Conservation (phyloP, 1,284 basidiomycete genomes). For the Ceratobasidium sp. region DNA sequence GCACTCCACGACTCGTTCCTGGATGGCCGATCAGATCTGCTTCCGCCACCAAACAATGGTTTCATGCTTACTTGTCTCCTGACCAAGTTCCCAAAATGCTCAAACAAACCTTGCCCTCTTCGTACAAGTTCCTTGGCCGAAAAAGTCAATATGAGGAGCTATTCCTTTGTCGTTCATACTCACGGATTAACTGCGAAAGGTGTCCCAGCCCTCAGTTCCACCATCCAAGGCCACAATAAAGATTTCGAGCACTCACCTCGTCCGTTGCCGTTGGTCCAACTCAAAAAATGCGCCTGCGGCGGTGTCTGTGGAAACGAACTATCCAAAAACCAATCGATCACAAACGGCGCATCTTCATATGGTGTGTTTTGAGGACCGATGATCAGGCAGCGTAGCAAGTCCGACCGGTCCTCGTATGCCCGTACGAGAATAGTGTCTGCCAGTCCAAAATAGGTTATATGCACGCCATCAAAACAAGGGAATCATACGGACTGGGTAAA, state of each 20-base stretch:
- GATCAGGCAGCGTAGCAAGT: conserved; percentile 86
- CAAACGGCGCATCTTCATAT: conserved; percentile 90
- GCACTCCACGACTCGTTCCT: conserved; percentile 82
- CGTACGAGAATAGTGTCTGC: conserved; percentile 59
- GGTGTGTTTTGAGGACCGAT: conserved; percentile 94
- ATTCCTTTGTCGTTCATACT: conserved; percentile 50
- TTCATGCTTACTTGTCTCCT: conserved; percentile 64
- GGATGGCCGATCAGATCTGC: conserved; percentile 9
- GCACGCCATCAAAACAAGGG: conserved; percentile 30
- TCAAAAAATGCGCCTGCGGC: conserved; percentile 87
- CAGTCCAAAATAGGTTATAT: conserved; percentile 25
- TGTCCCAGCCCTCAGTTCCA: conserved; percentile 5
- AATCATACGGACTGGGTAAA: conserved; percentile 69
- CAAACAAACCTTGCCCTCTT: conserved; percentile 94
- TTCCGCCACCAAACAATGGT: neutral
- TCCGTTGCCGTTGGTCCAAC: conserved; percentile 94
- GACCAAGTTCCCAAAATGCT: conserved; percentile 92
- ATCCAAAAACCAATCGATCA: conserved; percentile 92
- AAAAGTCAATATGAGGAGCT: neutral
- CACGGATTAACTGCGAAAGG: conserved; percentile 70
- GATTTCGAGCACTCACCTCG: conserved; percentile 62
- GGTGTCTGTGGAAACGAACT: conserved; percentile 87
- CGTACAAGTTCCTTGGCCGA: conserved; percentile 77
- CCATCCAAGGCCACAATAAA: conserved; percentile 19
- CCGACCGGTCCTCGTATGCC: conserved; percentile 73